Conservation (phyloP, 1,284 basidiomycete species). For the Microbotryomycetes sp. region DNA sequence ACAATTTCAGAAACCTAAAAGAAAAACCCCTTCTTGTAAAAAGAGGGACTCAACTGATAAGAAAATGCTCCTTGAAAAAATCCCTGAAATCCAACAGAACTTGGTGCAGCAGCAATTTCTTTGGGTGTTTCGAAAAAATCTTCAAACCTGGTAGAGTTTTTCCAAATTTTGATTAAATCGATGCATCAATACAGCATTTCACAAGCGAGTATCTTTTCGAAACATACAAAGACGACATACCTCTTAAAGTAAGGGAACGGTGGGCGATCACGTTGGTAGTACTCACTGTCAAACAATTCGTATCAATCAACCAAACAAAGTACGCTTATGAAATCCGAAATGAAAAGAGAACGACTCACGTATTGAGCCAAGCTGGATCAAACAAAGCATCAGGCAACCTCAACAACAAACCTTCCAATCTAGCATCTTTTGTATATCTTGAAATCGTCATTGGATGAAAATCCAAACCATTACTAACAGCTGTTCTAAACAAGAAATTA, state of each 20-base stretch:
- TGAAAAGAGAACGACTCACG: slow-evolving; percentile 34
- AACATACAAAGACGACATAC: slow-evolving; percentile 45
- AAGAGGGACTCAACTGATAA: slow-evolving; percentile 77
- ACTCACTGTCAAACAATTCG: slow-evolving; percentile 49
- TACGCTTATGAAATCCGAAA: not conserved
- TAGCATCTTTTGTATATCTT: slow-evolving; percentile 68
- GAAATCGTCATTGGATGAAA: slow-evolving; percentile 83
- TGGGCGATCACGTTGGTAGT: slow-evolving; percentile 71
- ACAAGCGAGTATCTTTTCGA: slow-evolving; percentile 43
- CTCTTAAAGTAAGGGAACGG: slow-evolving; percentile 73
- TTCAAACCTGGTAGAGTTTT: slow-evolving; percentile 16
- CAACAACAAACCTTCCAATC: slow-evolving; percentile 63
- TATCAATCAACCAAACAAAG: not conserved
- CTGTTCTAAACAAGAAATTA: slow-evolving; percentile 73
- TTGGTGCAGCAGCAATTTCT: slow-evolving; percentile 60
- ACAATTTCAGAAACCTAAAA: too few species aligned
- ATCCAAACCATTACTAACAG: slow-evolving; percentile 74
- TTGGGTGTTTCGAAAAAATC: slow-evolving; percentile 74
- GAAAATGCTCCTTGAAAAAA: slow-evolving; percentile 79
- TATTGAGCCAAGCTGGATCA: slow-evolving; percentile 79
- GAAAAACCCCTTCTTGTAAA: too few species aligned
- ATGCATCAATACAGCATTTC: not conserved
- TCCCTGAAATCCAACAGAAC: slow-evolving; percentile 70
- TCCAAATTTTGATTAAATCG: not conserved
- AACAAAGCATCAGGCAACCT: slow-evolving; percentile 77